Evolutionary conservation across 306 rosid genomes (phyloP), one percentile per base, ranked within the genome.

Genomic region (Delonix regia): DNA sequence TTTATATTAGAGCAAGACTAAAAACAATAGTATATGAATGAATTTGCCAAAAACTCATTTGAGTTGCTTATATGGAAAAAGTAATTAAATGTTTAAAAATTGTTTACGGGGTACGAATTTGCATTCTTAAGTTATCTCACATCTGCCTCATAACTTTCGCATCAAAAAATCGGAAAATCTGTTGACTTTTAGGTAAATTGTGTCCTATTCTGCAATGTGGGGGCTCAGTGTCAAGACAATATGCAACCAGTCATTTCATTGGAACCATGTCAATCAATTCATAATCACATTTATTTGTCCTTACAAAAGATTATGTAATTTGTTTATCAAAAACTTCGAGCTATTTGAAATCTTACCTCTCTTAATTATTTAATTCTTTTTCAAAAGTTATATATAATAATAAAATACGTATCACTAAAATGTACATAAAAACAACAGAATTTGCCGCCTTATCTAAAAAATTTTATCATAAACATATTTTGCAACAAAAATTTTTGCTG

Each of bases 111-210:
- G 36, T n/a, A n/a, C 45, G 51, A 62, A 59, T 56, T 30, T 36
- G 13, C 34, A 4, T 47, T 71, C 14, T 38, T 28, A 56, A 36
- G 30, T 24, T 62, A 65, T 22, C 44, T 51, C 51, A 36, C 42
- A n/a, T 69, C 34, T 36, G 9, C 72, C 24, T 68, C 49, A 55
- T 16, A 47, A 47, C 66, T 59, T 75, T 75, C 59, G 80, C 76
- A 59, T 81, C 28, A 68, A 47, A 74, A 60, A 74, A 57, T 80
- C 52, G 71, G 73, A 73, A 12, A 16, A 38, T 21, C 69, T 78
- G 69, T 74, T 83, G 83, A 69, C 81, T 76, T 81, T 60, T 62
- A 18, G 59, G 59, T 19, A 51, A 59, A 25, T 30, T 72, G 33
- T 52, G 81, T 77, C 74, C 7, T 25, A 27, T 39, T 15, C 21